phyloP scores from a whole-genome alignment of 306 rosid species.

The Prunus salicina region DNA sequence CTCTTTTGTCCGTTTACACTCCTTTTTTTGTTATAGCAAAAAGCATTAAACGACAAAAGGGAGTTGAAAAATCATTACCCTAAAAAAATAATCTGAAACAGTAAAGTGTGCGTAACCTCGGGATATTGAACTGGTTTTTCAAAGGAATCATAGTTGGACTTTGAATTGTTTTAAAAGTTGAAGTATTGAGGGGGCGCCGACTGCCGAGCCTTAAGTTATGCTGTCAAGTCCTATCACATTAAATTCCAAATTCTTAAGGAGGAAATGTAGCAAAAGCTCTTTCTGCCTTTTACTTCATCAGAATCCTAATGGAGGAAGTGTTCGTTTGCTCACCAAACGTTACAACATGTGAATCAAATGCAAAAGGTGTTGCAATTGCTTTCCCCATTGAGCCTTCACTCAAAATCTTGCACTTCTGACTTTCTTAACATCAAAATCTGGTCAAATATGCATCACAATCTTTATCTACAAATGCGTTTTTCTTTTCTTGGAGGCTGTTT shows the following conservation, averaged over 20 bases:
- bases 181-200: neutral
- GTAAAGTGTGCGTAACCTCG: too few species aligned
- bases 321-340: neutral
- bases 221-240: neutral
- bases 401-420: neutral
- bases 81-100: too few species aligned
- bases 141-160: too few species aligned
- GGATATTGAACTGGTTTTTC: too few species aligned
- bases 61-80: too few species aligned
- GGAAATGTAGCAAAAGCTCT: neutral
- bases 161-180: neutral
- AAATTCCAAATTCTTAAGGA: neutral
- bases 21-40: accelerated
- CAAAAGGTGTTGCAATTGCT: neutral
- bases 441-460: neutral
- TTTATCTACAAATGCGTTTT: neutral
- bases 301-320: neutral
- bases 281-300: neutral
- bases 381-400: neutral
- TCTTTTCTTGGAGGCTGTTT: neutral
- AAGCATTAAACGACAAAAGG: accelerated
- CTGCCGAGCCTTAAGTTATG: neutral
- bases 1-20: accelerated
- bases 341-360: neutral
- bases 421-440: neutral